phyloP scores from a whole-genome alignment of 129 eudicot species.

The Flaveria brownii region DNA sequence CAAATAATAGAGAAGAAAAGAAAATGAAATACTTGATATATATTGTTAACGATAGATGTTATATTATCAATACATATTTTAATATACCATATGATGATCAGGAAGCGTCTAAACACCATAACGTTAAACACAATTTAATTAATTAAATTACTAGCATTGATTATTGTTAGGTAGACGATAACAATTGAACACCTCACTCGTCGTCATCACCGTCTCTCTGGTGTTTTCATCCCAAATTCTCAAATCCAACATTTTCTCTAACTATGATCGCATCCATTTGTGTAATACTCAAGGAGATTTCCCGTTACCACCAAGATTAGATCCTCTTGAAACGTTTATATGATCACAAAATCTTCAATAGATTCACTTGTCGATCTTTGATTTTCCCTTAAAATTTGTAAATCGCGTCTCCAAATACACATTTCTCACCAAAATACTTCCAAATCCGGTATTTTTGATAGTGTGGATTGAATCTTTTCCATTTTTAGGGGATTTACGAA shows the following conservation, averaged over 20 bases:
- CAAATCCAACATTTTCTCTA: neutral
- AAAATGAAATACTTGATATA: no score
- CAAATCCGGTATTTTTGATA: neutral
- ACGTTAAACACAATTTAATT: no score
- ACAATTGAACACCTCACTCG: neutral
- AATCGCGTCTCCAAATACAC: neutral
- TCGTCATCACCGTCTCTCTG: conserved; percentile 22
- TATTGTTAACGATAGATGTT: no score
- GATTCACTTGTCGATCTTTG: conserved; percentile 15
- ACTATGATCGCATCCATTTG: neutral
- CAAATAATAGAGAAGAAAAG: no score
- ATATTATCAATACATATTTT: no score
- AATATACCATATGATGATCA: no score
- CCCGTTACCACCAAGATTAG: neutral
- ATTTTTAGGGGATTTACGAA: conserved; percentile 5
- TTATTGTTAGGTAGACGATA: no score
- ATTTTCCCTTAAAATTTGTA: conserved; percentile 23
- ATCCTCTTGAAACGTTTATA: conserved; percentile 1
- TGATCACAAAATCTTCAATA: conserved; percentile 15
- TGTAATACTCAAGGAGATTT: neutral
- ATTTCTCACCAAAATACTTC: no score
- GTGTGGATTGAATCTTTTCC: conserved; percentile 25
- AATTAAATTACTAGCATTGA: no score
- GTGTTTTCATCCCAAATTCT: conserved; percentile 27
- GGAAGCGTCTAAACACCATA: no score